Evolutionary conservation across 768 basidiomycete species (phyloP).

Genomic region (Rhodotorula paludigena): DNA sequence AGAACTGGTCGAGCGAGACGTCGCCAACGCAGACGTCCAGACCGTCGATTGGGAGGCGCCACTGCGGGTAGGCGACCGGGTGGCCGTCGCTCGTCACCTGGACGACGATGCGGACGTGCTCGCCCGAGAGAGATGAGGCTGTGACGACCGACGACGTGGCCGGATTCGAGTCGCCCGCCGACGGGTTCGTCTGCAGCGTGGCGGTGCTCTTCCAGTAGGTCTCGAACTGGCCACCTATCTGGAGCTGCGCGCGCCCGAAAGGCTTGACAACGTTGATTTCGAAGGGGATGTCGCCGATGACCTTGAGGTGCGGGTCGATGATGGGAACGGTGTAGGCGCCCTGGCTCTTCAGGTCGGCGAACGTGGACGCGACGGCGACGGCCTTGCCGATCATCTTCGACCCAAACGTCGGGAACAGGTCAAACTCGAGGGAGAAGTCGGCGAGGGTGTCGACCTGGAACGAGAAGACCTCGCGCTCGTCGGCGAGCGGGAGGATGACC

Average conservation of each 20-base stretch:
- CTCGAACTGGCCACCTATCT: conserved; percentile 89
- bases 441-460: conserved; percentile 78
- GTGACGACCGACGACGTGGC: conserved; percentile 53
- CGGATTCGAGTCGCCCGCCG: conserved; percentile 43
- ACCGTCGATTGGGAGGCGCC: conserved; percentile 64
- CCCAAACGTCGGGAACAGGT: conserved; percentile 94
- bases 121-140: conserved; percentile 83
- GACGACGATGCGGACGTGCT: conserved; percentile 74
- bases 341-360: conserved; percentile 54
- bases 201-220: conserved; percentile 96
- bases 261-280: conserved; percentile 79
- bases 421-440: conserved; percentile 77
- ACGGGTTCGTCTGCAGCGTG: conserved; percentile 20
- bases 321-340: conserved; percentile 58
- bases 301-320: conserved; percentile 83
- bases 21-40: conserved; percentile 78
- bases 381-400: conserved; percentile 93
- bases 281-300: conserved; percentile 91
- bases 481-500: conserved; percentile 74
- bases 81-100: conserved; percentile 88
- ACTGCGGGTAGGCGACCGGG: conserved; percentile 78
- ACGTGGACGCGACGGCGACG: conserved; percentile 71
- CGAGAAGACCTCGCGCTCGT: conserved; percentile 65
- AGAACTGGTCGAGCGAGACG: conserved; percentile 75
- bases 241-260: conserved; percentile 84